These are phyloP conservation scores for Russula brevipes DNA, from an alignment of 768 basidiomycete species.

Conservation along the genomic window DNA sequence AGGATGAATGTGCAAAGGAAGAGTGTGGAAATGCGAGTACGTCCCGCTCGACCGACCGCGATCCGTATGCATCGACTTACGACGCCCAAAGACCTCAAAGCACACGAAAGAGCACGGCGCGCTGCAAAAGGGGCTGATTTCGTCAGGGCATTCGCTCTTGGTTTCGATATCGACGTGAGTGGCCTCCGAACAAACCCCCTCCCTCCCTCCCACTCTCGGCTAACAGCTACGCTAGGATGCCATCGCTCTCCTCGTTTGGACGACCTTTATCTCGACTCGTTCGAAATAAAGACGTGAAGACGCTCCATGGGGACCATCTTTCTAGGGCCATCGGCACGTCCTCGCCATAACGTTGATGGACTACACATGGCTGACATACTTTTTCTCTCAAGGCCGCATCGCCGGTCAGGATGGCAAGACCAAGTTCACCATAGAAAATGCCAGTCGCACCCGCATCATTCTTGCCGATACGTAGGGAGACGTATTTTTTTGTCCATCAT, in stretches of 20 bases:
- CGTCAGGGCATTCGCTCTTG: constrained; percentile 88
- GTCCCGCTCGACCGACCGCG: constrained; percentile 28
- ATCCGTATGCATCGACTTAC: neutral
- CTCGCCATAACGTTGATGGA: neutral
- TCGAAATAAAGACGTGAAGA: constrained; percentile 99
- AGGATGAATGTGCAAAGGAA: constrained; percentile 91
- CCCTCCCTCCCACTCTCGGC: neutral
- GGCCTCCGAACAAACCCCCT: neutral
- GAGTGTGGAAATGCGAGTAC: constrained; percentile 88
- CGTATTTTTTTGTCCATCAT: constrained; percentile 14
- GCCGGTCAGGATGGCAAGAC: constrained; percentile 99
- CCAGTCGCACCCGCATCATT: constrained; percentile 94
- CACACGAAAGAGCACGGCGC: constrained; percentile 91
- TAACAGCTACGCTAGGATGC: constrained; percentile 58
- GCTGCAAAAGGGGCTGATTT: constrained; percentile 95
- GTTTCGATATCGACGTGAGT: constrained; percentile 90
- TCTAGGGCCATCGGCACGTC: constrained; percentile 88
- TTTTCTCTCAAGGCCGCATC: constrained; percentile 66
- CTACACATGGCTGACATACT: neutral
- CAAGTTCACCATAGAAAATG: constrained; percentile 97
- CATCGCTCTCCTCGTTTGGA: constrained; percentile 93
- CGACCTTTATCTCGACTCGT: constrained; percentile 96
- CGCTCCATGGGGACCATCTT: constrained; percentile 93
- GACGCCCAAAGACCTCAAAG: constrained; percentile 69
- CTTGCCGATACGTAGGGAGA: constrained; percentile 88